These are phyloP conservation scores for Macrolepiota albuminosa DNA, from an alignment of 768 basidiomycete species.

Conservation along the genomic window DNA sequence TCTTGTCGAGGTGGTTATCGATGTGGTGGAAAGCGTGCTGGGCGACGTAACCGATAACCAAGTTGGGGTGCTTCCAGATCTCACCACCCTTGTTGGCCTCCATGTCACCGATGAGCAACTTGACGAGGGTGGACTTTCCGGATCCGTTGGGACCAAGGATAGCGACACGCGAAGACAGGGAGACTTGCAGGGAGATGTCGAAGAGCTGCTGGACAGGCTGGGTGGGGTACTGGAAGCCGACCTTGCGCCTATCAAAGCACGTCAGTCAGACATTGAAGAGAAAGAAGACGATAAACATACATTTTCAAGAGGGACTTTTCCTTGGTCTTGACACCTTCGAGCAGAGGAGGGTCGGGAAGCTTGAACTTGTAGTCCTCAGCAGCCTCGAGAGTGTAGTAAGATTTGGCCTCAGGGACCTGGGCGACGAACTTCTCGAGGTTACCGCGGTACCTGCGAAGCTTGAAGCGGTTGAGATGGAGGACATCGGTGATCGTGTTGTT, in stretches of 20 bases:
- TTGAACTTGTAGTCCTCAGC: constrained; percentile 98
- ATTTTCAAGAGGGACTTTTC: constrained; percentile 96
- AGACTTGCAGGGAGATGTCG: constrained; percentile 96
- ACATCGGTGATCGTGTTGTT: constrained; percentile 99
- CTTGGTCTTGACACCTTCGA: constrained; percentile 99
- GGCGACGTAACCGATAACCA: constrained; percentile 98
- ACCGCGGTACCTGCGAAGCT: constrained; percentile 91
- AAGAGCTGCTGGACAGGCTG: constrained; percentile 84
- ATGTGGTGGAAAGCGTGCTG: constrained; percentile 99
- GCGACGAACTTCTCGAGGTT: constrained; percentile 95
- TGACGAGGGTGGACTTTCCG: constrained; percentile 96
- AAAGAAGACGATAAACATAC: constrained; percentile 26
- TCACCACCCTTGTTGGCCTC: constrained; percentile 96
- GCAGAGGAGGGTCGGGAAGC: constrained; percentile 93
- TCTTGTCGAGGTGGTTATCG: constrained; percentile 97
- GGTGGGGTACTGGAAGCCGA: constrained; percentile 94
- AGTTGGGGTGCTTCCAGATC: constrained; percentile 98
- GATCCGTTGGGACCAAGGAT: constrained; percentile 99
- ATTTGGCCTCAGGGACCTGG: constrained; percentile 93
- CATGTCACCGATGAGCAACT: constrained; percentile 93
- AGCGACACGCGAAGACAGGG: constrained; percentile 96
- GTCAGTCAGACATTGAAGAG: not conserved
- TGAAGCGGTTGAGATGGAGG: constrained; percentile 97
- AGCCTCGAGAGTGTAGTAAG: constrained; percentile 95
- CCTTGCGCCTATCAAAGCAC: constrained; percentile 54